A percentile compares a stretch with the other conserved stretches of the same genome.
These are phyloP conservation scores for Melaleuca quinquenervia DNA, from an alignment of 345 rosid species.

Conservation along the genomic window DNA sequence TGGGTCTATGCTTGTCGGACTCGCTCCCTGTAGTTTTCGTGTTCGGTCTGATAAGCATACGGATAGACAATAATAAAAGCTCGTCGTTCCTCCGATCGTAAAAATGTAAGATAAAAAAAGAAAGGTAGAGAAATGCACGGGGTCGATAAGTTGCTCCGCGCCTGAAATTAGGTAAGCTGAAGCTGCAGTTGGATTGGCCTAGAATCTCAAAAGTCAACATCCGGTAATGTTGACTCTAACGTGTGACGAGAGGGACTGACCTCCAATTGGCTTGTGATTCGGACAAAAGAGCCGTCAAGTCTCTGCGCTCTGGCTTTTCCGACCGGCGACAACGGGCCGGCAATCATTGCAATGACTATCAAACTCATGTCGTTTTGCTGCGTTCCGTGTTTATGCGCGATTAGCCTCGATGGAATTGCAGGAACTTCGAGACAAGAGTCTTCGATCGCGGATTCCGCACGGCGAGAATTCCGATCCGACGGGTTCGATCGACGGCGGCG, in stretches of 20 bases:
- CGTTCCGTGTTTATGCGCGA: background rate
- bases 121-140: background rate
- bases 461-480: no score
- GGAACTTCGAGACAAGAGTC: background rate
- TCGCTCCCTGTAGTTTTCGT: background rate
- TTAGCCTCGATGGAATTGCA: accelerated
- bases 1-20: background rate
- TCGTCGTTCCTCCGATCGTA: background rate
- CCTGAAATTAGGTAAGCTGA: background rate
- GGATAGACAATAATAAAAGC: background rate
- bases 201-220: background rate
- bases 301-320: background rate
- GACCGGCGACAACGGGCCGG: background rate
- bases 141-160: background rate
- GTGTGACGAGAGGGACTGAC: accelerated
- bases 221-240: background rate
- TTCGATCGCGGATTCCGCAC: background rate
- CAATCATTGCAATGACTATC: background rate
- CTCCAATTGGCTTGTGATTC: background rate
- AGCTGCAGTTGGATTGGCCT: background rate
- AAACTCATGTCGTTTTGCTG: background rate
- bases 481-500: no score
- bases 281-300: background rate
- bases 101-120: no score
- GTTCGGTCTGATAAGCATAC: background rate